Evolutionary conservation across 495 filamentous ascomycete species (phyloP).

Genomic region (Tuber borchii): DNA sequence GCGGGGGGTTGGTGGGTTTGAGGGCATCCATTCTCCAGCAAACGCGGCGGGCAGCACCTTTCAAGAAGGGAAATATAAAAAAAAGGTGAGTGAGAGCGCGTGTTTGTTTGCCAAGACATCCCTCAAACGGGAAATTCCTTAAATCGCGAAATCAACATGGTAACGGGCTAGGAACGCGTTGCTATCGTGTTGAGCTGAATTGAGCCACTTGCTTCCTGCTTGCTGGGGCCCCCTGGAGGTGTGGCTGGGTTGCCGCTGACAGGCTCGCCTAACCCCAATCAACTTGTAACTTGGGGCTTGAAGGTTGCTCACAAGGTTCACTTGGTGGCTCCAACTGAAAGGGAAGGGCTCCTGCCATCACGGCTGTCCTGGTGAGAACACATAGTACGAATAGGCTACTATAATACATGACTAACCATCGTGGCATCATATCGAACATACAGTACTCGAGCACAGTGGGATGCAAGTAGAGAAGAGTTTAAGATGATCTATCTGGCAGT

Average conservation of each 20-base stretch:
- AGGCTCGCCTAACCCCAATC: background rate
- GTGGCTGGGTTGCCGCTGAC: background rate
- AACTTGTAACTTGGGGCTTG: background rate
- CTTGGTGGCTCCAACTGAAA: no score
- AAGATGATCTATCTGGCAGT: background rate
- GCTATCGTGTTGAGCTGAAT: background rate
- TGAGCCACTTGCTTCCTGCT: background rate
- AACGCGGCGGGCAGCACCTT: background rate
- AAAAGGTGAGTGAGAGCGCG: slow-evolving; percentile 23
- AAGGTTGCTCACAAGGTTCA: background rate
- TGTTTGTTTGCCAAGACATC: slow-evolving; percentile 37
- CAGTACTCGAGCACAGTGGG: background rate
- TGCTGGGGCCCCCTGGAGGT: background rate
- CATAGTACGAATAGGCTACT: background rate
- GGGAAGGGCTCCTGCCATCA: background rate
- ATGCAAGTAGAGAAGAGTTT: background rate
- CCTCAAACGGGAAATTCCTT: slow-evolving; percentile 28
- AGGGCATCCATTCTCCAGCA: background rate
- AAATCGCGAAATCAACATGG: slow-evolving; percentile 23
- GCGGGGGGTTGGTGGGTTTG: background rate
- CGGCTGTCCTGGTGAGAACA: background rate
- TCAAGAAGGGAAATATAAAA: background rate
- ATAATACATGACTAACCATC: background rate
- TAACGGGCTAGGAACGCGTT: slow-evolving; percentile 28
- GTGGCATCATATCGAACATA: background rate